Percentiles rank a stretch among this genome's conserved stretches.
These are phyloP conservation scores for Petrea volubilis DNA, from an alignment of 257 asterid genomes.

Conservation along the genomic window DNA sequence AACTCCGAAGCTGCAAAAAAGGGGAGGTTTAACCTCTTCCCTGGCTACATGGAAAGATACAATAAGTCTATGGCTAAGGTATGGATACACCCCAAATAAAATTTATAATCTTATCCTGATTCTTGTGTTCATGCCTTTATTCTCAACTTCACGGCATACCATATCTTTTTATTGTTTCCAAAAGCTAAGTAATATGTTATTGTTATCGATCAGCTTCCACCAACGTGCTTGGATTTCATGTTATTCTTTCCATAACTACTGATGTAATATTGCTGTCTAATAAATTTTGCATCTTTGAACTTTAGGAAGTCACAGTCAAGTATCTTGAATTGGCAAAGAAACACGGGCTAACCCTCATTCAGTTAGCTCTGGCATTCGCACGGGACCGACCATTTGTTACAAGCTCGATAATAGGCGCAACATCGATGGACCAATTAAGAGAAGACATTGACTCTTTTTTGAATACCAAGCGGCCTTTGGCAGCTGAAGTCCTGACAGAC, in stretches of 20 bases:
- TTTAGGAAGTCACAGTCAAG: conserved; percentile 73
- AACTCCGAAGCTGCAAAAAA: conserved; percentile 70
- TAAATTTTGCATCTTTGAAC: conserved; percentile 3
- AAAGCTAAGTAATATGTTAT: background rate
- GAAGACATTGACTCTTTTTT: conserved; percentile 77
- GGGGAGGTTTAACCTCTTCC: conserved; percentile 82
- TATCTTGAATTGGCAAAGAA: conserved; percentile 75
- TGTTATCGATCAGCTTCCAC: background rate
- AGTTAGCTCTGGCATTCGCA: conserved; percentile 79
- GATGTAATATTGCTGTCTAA: background rate
- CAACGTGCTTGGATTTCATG: background rate
- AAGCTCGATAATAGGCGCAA: conserved; percentile 83
- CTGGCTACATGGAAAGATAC: conserved; percentile 95
- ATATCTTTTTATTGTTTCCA: background rate
- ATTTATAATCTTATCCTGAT: background rate
- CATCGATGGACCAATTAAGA: conserved; percentile 69
- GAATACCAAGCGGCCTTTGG: conserved; percentile 68
- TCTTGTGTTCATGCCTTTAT: background rate
- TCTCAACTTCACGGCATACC: background rate
- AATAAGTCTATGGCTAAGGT: conserved; percentile 71
- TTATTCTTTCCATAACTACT: background rate
- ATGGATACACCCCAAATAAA: background rate
- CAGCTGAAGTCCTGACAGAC: conserved; percentile 59
- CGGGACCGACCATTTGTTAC: conserved; percentile 80
- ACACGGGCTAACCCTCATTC: conserved; percentile 67